phyloP scores from a whole-genome alignment of 345 rosid species.

The Moricandia moricandioides region DNA sequence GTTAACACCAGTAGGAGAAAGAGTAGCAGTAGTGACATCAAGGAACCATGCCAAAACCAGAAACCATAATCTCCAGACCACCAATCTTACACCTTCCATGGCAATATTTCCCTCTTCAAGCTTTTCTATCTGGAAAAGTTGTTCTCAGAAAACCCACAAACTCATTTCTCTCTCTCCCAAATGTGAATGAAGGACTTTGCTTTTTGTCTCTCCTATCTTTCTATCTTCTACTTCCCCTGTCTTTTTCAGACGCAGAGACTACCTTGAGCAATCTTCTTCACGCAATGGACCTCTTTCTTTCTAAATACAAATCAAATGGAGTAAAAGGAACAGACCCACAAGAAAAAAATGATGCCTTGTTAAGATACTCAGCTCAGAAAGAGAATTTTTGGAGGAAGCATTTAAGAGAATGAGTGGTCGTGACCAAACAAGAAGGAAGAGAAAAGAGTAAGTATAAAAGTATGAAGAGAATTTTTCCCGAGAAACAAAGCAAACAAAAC shows the following conservation, averaged over 20 bases:
- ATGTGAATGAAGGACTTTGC: constrained; percentile 25
- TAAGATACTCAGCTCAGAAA: constrained; percentile 25
- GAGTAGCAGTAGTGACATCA: constrained; percentile 73
- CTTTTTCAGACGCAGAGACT: constrained; percentile 31
- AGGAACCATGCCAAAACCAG: constrained; percentile 57
- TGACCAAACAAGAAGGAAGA: constrained; percentile 12
- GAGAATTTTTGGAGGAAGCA: constrained; percentile 30
- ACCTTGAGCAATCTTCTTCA: constrained; percentile 24
- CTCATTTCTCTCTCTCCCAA: constrained; percentile 30
- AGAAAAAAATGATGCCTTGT: constrained; percentile 34
- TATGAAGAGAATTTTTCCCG: constrained; percentile 44
- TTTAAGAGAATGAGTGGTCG: constrained; percentile 38
- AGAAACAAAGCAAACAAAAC: constrained; percentile 44
- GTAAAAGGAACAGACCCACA: constrained; percentile 35
- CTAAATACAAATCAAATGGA: constrained; percentile 2
- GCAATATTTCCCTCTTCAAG: constrained; percentile 31
- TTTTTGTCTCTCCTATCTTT: constrained; percentile 4
- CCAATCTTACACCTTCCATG: constrained; percentile 45
- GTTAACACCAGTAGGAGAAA: constrained; percentile 93
- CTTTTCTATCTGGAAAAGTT: constrained; percentile 15
- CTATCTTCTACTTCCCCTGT: constrained; percentile 32
- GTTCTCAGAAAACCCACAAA: constrained; percentile 36
- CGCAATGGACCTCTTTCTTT: constrained; percentile 16
- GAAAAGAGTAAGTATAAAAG: constrained; percentile 1
- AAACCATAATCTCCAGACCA: constrained; percentile 48